Evolutionary conservation across 2,329 filamentous ascomycete genomes (phyloP).

Genomic region (Graphilbum sp.): DNA sequence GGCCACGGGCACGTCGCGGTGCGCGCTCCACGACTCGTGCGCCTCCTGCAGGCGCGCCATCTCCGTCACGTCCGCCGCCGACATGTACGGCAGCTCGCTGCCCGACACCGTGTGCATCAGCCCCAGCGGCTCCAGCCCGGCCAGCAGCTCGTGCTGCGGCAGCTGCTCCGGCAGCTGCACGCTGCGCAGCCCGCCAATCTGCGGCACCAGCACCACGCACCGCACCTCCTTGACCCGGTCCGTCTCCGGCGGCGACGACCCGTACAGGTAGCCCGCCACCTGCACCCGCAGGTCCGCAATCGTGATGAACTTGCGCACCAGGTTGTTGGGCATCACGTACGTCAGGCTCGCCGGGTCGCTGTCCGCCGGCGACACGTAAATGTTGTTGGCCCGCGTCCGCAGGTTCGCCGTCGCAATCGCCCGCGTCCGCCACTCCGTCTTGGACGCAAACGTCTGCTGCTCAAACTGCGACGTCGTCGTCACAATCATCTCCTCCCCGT

Average conservation of each 20-base stretch:
- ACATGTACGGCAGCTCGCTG: conserved; percentile 94
- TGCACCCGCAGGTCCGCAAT: conserved; percentile 93
- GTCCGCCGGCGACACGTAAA: conserved; percentile 94
- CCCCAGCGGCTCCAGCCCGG: conserved; percentile 75
- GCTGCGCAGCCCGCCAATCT: conserved; percentile 84
- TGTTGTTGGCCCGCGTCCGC: conserved; percentile 87
- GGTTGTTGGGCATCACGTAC: conserved; percentile 98
- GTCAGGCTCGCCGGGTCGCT: conserved; percentile 82
- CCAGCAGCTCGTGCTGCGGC: conserved; percentile 81
- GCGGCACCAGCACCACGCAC: conserved; percentile 93
- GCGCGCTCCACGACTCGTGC: conserved; percentile 49
- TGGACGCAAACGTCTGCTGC: conserved; percentile 92
- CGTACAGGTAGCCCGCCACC: conserved; percentile 91
- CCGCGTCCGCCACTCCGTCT: conserved; percentile 95
- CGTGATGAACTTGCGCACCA: conserved; percentile 94
- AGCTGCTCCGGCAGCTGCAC: conserved; percentile 81
- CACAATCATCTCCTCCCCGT: conserved; percentile 94
- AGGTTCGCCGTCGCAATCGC: conserved; percentile 95
- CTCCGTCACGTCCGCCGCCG: conserved; percentile 82
- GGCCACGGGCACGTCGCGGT: conserved; percentile 77
- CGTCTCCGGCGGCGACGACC: conserved; percentile 81
- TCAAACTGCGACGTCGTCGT: conserved; percentile 97
- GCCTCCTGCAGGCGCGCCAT: conserved; percentile 79
- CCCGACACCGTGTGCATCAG: conserved; percentile 92
- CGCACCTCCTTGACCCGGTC: conserved; percentile 93